Conservation (phyloP, 148 eudicot species). For the Chenopodium formosanum region DNA sequence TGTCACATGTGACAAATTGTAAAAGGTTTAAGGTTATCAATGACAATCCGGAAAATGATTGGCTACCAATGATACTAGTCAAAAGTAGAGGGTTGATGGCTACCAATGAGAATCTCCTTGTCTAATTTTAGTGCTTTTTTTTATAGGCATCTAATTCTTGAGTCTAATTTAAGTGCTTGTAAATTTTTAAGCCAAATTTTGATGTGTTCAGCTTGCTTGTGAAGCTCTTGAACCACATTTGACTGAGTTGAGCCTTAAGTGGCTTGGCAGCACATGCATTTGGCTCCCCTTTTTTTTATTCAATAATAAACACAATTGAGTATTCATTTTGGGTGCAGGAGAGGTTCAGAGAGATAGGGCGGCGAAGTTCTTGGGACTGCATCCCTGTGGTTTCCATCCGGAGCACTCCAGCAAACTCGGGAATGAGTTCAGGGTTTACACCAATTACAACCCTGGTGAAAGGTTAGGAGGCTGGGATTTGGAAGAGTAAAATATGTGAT, state of each 20-base stretch:
- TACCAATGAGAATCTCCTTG: too few species aligned
- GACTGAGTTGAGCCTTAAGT: background rate
- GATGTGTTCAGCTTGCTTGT: background rate
- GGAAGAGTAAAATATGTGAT: slow-evolving; percentile 17
- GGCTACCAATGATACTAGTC: too few species aligned
- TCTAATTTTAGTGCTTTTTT: too few species aligned
- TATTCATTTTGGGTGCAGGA: slow-evolving; percentile 41
- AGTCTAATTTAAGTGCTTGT: background rate
- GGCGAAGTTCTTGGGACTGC: slow-evolving; percentile 60
- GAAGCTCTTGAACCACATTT: background rate
- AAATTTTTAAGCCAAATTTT: background rate
- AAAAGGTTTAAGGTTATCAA: too few species aligned
- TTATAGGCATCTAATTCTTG: background rate
- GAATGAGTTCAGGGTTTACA: slow-evolving; percentile 80
- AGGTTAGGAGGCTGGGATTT: slow-evolving; percentile 81
- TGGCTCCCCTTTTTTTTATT: background rate
- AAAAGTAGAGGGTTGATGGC: too few species aligned
- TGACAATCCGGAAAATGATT: too few species aligned
- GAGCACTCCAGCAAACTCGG: slow-evolving; percentile 91
- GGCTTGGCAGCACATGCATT: background rate
- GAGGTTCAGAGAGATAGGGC: slow-evolving; percentile 82
- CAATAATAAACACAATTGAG: background rate
- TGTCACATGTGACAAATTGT: too few species aligned
- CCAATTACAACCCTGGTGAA: slow-evolving; percentile 82
- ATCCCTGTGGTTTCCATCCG: slow-evolving; percentile 85